Percentiles rank a stretch among this genome's conserved stretches.
Evolutionary conservation across 148 eudicot species (phyloP).

Genomic region (Talinum fruticosum): DNA sequence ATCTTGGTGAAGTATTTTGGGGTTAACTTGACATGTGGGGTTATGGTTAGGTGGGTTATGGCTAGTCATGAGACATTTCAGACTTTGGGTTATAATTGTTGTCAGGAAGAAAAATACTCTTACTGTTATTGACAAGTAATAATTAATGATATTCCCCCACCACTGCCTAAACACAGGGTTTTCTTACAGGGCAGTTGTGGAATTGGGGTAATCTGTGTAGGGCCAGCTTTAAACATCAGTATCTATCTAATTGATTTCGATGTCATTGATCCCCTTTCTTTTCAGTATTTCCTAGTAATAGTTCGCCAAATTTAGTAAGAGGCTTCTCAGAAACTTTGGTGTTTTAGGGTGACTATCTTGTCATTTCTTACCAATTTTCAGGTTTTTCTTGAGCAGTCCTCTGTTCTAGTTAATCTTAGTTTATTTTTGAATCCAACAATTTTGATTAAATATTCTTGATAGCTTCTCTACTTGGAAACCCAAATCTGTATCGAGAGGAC

Average conservation of each 20-base stretch:
- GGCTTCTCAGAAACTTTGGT: conserved; percentile 9
- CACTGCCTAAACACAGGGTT: background rate
- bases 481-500: no score
- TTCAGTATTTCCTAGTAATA: background rate
- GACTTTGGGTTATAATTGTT: conserved; percentile 25
- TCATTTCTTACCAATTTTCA: conserved; percentile 11
- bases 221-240: conserved; percentile 12
- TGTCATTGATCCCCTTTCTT: background rate
- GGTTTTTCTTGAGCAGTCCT: conserved; percentile 22
- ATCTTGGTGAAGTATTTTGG: conserved; percentile 15
- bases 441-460: no score
- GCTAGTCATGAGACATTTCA: conserved; percentile 31
- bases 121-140: background rate
- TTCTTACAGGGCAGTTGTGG: background rate
- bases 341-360: background rate
- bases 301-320: conserved; percentile 8
- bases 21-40: conserved; percentile 31
- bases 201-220: conserved; percentile 4
- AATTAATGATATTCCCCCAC: background rate
- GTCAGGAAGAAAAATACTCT: conserved; percentile 10
- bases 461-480: no score
- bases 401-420: no score
- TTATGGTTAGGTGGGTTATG: conserved; percentile 18
- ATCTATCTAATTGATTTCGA: conserved; percentile 17
- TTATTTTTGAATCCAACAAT: no score